Evolutionary conservation across 805 yeast species (phyloP), one percentile per base, ranked within the genome.

Genomic region (Komagataella phaffii): DNA sequence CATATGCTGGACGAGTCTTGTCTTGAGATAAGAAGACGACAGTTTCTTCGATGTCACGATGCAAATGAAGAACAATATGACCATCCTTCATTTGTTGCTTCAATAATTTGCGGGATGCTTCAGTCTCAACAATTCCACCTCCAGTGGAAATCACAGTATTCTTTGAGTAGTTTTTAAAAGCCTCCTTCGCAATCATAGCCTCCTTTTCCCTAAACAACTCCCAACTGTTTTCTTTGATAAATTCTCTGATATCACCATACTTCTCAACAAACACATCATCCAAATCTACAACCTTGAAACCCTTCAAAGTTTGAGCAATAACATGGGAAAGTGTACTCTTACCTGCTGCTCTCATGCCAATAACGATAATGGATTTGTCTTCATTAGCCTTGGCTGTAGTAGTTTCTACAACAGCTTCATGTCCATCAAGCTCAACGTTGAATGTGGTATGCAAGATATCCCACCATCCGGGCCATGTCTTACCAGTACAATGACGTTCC

Each of bases 381-480:
- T 72, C 76, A 55, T 75, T 76, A 24, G 61, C 60, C 19, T 55
- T 54, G 24, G 52, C 53, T 14, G 52, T 49, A n/a, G 56, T 54
- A 12, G 36, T 47, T 12, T 56, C 53, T 17, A 57, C n/a, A 49
- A 53, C 54, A 54, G 53, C 56, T 61, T 86, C 95, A 58, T 73
- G 73, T 23, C 99, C 99, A 59, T 81, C 85, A 44, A 93, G 66
- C 8, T 66, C 60, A 23, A 79, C 84, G 18, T 80, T 76, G 59
- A 93, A 79, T 49, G 75, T 68, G 49, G 85, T 76, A 63, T 82
- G 89, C 56, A 93, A 72, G 43, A 82, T 77, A 68, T 93, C 99
- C 99, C 99, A 93, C 99, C 99, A 93, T 44, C 97, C 98, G 18
- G 99, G 99, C 99, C 99, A 93, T 0, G 99, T 93, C 71, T 93